Base-by-base conservation (phyloP, 345 rosid genomes). In the Mercurialis annua region DNA sequence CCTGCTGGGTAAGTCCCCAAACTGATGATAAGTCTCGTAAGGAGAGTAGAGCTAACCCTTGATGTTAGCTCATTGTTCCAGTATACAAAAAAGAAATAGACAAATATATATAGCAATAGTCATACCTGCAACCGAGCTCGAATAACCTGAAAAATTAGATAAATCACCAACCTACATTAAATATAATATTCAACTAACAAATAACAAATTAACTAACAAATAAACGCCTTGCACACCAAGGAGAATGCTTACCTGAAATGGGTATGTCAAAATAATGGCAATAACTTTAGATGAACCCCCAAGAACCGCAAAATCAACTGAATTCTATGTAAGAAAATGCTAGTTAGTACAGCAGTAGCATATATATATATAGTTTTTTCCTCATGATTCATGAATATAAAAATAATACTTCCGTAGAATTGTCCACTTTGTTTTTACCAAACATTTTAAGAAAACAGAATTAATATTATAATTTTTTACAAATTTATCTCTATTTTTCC, bases 251-350 rank as follows among this genome's bases (percentile, higher is more conserved):
- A 79, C 95, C 82, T 91, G 99, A 81, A 89, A 82, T 58, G 97
- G 97, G 81, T 89, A 91, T 43, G 97, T 89, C 53, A 91, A 29
- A 61, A 90, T 86, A 75, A 91, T 90, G 56, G 99, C 96, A 44
- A 87, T 91, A 54, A 94, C 70, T 87, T 91, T 94, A 40, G 99
- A 89, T 42, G 91, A 81, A 8, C 89, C 95, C 30, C 97, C 99
- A 38, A 94, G 92, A 21, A 85, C 61, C 47, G 97, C 99, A 82
- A 85, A 91, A 81, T 94, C 96, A 43, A 68, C 86, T 29, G 96
- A 91, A 73, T 85, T 94, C 97, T 91, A 80, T 12, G 10, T 9
- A 20, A 65, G 47, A 70, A 65, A 62, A 24, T 36, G 54, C 38
- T 55, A 67, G 30, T 38, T 14, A 65, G 40, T 20, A 26, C 59